These are phyloP conservation scores for Colletotrichum sp. DNA, from an alignment of 2,329 filamentous ascomycete species.

Conservation along the genomic window DNA sequence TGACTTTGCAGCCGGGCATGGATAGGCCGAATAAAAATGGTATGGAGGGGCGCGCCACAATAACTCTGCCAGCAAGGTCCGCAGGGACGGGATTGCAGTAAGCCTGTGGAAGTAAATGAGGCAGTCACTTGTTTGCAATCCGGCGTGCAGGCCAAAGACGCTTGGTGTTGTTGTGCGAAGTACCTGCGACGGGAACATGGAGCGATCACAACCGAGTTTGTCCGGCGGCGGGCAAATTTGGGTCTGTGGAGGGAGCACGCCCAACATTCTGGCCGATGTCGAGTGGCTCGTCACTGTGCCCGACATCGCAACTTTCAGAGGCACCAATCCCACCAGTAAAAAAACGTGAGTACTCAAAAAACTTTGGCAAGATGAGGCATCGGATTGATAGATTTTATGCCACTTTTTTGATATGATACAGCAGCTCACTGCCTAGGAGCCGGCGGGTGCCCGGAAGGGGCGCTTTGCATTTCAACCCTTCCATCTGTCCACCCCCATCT, in stretches of 20 bases:
- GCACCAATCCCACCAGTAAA: not conserved
- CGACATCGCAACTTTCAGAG: constrained; percentile 5
- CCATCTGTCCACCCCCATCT: not conserved
- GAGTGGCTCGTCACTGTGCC: not conserved
- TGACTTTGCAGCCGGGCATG: not conserved
- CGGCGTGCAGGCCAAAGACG: not conserved
- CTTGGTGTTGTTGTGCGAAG: constrained; percentile 1
- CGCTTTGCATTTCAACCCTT: not conserved
- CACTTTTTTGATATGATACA: constrained; percentile 21
- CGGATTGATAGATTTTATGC: constrained; percentile 18
- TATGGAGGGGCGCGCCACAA: not conserved
- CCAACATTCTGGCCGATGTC: constrained; percentile 7
- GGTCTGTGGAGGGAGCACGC: constrained; percentile 17
- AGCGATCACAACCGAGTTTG: constrained; percentile 19
- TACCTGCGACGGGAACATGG: constrained; percentile 9
- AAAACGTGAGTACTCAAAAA: not conserved
- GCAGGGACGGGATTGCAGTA: not conserved
- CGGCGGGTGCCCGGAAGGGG: constrained; percentile 10
- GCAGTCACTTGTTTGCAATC: not conserved
- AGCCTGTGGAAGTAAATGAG: not conserved
- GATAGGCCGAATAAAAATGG: not conserved
- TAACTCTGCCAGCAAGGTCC: not conserved
- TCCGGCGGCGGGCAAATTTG: constrained; percentile 22
- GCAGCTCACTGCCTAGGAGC: constrained; percentile 11
- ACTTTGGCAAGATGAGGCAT: not conserved